Percentiles rank a stretch among this genome's conserved stretches.
These are phyloP conservation scores for Jaenimonas drosophilae DNA, from an alignment of 208 protist genomes.

Conservation along the genomic window DNA sequence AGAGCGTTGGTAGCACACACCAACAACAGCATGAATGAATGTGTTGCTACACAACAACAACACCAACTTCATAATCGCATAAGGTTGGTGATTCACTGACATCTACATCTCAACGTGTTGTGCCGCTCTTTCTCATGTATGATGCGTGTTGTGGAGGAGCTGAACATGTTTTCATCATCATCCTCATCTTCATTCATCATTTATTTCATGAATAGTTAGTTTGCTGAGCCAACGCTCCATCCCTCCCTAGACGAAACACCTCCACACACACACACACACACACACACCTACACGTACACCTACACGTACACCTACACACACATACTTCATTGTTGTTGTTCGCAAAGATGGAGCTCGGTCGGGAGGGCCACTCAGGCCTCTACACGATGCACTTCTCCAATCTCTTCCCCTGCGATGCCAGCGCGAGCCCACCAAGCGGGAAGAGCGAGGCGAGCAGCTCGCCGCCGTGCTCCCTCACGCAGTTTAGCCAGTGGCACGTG, in stretches of 20 bases:
- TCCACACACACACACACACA: conserved; percentile 9
- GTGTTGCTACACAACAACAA: neutral
- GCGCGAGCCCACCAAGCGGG: conserved; percentile 1
- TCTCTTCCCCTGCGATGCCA: conserved; percentile 19
- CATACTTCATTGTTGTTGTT: neutral
- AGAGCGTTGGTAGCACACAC: conserved; percentile 38
- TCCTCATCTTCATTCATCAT: neutral
- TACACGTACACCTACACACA: neutral
- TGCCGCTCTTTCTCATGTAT: no score
- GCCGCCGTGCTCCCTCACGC: conserved; percentile 19
- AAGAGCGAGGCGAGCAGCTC: conserved; percentile 1
- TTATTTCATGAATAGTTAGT: conserved; percentile 3
- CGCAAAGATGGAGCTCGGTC: conserved; percentile 29
- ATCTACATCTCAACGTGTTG: no score
- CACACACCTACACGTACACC: neutral
- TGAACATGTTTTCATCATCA: conserved; percentile 1
- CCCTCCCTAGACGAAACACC: no score
- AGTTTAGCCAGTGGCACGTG: conserved; percentile 78
- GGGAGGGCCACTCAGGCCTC: conserved; percentile 60
- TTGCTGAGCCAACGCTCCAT: neutral
- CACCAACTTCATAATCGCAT: no score
- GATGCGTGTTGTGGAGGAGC: neutral
- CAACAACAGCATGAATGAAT: neutral
- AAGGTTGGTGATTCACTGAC: no score
- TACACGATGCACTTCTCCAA: conserved; percentile 83